Evolutionary conservation across 2,329 filamentous ascomycete genomes (phyloP).

Genomic region (Diaporthe citriasiana): DNA sequence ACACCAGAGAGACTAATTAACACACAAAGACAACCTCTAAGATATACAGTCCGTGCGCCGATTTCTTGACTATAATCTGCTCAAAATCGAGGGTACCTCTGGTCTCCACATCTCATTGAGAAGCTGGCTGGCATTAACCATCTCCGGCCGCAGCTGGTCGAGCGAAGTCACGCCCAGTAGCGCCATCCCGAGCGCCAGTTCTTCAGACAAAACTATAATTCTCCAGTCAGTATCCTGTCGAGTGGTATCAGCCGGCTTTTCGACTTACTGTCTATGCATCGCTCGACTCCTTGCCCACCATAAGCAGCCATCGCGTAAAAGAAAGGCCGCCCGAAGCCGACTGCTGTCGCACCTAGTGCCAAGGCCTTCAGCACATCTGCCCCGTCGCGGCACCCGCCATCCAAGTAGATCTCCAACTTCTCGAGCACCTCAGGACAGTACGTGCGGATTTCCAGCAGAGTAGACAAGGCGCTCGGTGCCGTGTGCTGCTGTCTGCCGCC

Average conservation of each 20-base stretch:
- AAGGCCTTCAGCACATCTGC: conserved; percentile 70
- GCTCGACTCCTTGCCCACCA: conserved; percentile 38
- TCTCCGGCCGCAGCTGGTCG: conserved; percentile 62
- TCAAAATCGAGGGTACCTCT: conserved; percentile 47
- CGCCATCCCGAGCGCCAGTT: conserved; percentile 60
- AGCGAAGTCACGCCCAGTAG: conserved; percentile 64
- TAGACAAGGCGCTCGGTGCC: conserved; percentile 38
- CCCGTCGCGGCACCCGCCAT: conserved; percentile 68
- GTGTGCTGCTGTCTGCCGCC: conserved; percentile 42
- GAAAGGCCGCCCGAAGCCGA: conserved; percentile 59
- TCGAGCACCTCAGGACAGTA: conserved; percentile 64
- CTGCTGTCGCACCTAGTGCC: conserved; percentile 66
- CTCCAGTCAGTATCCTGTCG: neutral
- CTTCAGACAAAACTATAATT: conserved; percentile 45
- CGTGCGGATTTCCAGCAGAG: conserved; percentile 67
- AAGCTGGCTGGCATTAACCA: conserved; percentile 59
- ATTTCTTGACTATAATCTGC: conserved; percentile 34
- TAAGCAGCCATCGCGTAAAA: conserved; percentile 55
- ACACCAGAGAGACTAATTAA: neutral
- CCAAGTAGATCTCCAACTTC: conserved; percentile 66
- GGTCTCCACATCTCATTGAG: conserved; percentile 53
- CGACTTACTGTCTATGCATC: conserved; percentile 42
- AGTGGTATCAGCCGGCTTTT: neutral
- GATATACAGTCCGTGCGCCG: conserved; percentile 7
- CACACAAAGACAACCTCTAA: neutral